Conservation (phyloP, 257 asterid species). For the Thymus mandschuricus region DNA sequence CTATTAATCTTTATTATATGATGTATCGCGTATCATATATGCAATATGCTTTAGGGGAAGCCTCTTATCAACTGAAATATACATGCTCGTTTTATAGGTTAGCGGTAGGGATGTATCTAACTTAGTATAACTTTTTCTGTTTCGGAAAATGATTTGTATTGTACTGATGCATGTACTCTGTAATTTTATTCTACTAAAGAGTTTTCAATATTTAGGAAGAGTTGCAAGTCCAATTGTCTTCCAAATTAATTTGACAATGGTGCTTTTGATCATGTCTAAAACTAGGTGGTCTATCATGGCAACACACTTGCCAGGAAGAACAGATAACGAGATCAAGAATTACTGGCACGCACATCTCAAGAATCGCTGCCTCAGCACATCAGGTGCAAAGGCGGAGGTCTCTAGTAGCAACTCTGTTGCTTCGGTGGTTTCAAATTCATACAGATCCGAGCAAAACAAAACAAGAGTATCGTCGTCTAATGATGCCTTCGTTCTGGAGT, state of each 20-base stretch:
- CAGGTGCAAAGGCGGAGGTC: no score
- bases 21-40: no score
- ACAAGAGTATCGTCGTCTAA: not conserved
- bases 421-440: not conserved
- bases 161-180: no score
- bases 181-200: no score
- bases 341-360: slow-evolving; percentile 6
- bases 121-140: no score
- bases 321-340: not conserved
- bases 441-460: not conserved
- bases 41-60: no score
- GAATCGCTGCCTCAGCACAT: not conserved
- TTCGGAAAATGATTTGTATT: no score
- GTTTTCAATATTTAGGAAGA: no score
- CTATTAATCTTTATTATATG: not conserved
- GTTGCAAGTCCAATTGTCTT: not conserved
- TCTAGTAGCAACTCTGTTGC: not conserved
- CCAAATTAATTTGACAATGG: not conserved
- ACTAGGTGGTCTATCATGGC: not conserved
- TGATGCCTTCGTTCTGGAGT: not conserved
- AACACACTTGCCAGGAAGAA: not conserved
- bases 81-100: no score
- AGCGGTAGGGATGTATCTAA: no score
- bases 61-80: no score
- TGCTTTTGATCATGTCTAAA: not conserved